Base-by-base conservation (phyloP, 129 eudicot genomes). In the Oenanthe sinensis region DNA sequence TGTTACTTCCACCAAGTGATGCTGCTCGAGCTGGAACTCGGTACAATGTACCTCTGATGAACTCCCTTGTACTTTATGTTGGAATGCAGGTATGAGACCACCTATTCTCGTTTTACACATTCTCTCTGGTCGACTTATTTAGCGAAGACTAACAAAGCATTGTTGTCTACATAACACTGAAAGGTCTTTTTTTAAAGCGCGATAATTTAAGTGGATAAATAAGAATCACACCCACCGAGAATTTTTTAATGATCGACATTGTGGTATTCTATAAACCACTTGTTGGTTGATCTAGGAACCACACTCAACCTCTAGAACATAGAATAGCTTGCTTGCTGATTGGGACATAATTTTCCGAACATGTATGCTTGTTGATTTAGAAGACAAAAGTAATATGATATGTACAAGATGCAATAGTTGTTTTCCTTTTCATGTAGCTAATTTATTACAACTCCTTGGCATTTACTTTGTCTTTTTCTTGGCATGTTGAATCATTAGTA, bases 21-120 rank as follows among this genome's bases (percentile, higher is more conserved):
- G 95, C 93, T 36, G 85, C 90, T 44, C 84, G 89, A 65, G 90
- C 97, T 22, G 99, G 99, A 77, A 96, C 97, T 37, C 90, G 97
- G 30, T 90, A 96, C 81, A 96, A 92, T 77, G 99, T 92, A 54
- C 99, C 97, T 50, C 84, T 96, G 75, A 92, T 96, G 83, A 96
- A 96, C 81, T 96, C 99, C 72, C 96, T 96, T 73, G 99, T 96
- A 63, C 97, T 96, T 40, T 90, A 92, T 60, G 96, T 96, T 70
- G 99, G 99, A 78, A 92, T 87, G 92, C 97, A 96, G 95, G 99
- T 96, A 36, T 48, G 47, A 47, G 60, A 78, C 49, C 19, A 50
- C 62, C 60, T 72, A 24, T 47, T 60, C 81, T 37, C 43, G 0
- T 68, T 33, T 28, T 68, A 15, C 43, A 17, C 44, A 4, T 14